Conservation (phyloP, 495 filamentous ascomycete species). For the Aspergillus sparsus region DNA sequence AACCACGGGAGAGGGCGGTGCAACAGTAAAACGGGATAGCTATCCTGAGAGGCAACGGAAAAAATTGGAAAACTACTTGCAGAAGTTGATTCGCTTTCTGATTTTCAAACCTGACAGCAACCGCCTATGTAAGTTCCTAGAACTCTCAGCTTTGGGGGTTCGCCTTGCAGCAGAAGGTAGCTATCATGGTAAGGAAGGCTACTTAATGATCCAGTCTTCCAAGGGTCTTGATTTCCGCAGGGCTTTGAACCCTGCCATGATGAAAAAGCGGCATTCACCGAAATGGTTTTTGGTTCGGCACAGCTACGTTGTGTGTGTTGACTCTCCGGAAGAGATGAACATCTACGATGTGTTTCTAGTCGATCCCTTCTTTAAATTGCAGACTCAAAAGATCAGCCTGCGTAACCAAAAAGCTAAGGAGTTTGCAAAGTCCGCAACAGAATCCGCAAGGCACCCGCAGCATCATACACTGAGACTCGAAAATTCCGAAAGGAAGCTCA, state of each 20-base stretch:
- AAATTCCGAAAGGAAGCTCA: constrained; percentile 86
- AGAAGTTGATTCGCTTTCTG: constrained; percentile 88
- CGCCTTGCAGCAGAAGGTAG: constrained; percentile 91
- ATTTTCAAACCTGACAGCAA: constrained; percentile 97
- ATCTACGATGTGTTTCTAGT: constrained; percentile 98
- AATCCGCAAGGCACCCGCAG: constrained; percentile 66
- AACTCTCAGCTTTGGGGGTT: constrained; percentile 93
- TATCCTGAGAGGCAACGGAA: constrained; percentile 74
- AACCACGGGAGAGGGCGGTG: constrained; percentile 43
- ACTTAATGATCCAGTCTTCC: constrained; percentile 83
- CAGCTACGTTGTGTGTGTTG: constrained; percentile 95
- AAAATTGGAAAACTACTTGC: constrained; percentile 89
- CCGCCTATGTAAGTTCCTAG: constrained; percentile 91
- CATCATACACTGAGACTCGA: constrained; percentile 82
- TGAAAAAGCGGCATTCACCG: constrained; percentile 79
- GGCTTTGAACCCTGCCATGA: constrained; percentile 69
- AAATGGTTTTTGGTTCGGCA: constrained; percentile 99
- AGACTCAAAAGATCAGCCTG: constrained; percentile 63
- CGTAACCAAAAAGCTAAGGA: constrained; percentile 67
- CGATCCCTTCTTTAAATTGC: constrained; percentile 77
- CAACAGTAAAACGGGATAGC: constrained; percentile 49
- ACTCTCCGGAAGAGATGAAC: constrained; percentile 97
- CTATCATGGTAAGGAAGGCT: constrained; percentile 97
- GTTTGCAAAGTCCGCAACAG: constrained; percentile 59
- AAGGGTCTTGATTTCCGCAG: constrained; percentile 89